phyloP scores from a whole-genome alignment of 306 rosid genomes.

The Rubus parviflorus region DNA sequence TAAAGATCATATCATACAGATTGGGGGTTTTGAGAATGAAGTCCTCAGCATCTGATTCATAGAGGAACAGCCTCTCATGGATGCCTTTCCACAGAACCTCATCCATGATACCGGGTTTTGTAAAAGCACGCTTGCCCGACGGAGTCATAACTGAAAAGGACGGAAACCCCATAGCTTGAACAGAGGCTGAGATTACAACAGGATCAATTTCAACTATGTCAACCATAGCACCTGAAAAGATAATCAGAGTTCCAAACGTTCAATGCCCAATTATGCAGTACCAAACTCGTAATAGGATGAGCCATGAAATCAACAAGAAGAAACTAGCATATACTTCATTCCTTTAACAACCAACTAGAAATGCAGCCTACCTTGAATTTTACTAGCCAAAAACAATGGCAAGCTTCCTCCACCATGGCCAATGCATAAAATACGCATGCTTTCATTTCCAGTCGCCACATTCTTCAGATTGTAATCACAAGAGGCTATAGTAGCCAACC shows the following conservation, averaged over 20 bases:
- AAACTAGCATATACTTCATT: background rate
- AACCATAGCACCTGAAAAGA: slow-evolving; percentile 66
- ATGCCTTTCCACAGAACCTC: slow-evolving; percentile 79
- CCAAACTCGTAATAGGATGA: background rate
- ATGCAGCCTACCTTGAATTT: slow-evolving; percentile 61
- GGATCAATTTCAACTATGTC: slow-evolving; percentile 88
- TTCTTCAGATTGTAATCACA: slow-evolving; percentile 61
- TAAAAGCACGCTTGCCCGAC: slow-evolving; percentile 43
- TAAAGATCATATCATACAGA: slow-evolving; percentile 70
- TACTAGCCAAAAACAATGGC: slow-evolving; percentile 82
- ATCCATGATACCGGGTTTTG: slow-evolving; percentile 50
- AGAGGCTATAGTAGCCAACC: slow-evolving; percentile 69
- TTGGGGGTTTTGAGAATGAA: slow-evolving; percentile 45
- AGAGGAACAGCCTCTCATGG: slow-evolving; percentile 77
- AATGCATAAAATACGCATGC: slow-evolving; percentile 70
- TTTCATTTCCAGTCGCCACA: slow-evolving; percentile 54
- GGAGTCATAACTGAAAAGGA: slow-evolving; percentile 66
- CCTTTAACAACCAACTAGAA: background rate
- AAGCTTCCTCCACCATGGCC: slow-evolving; percentile 98
- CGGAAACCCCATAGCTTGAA: slow-evolving; percentile 93
- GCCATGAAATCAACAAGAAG: background rate
- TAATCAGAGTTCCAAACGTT: slow-evolving; percentile 4
- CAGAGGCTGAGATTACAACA: slow-evolving; percentile 82
- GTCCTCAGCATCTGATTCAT: slow-evolving; percentile 83
- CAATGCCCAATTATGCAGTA: background rate